These are phyloP conservation scores for Westerdykella sp. DNA, from an alignment of 2,329 filamentous ascomycete species.

Conservation along the genomic window DNA sequence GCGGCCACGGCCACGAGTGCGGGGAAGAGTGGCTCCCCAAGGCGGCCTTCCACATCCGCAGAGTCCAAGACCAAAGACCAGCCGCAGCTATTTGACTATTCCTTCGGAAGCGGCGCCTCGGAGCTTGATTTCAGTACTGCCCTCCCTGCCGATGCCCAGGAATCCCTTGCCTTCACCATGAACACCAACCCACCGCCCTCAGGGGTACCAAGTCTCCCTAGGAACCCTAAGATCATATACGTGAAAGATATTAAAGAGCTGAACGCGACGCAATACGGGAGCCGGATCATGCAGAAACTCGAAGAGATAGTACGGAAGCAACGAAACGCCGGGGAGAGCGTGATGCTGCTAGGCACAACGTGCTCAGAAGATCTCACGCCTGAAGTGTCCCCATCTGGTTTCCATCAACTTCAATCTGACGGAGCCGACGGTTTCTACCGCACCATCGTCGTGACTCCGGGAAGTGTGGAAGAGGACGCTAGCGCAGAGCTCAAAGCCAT, in stretches of 20 bases:
- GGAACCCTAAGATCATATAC: constrained; percentile 62
- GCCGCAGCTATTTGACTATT: constrained; percentile 29
- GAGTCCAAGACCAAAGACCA: background rate
- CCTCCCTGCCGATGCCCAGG: constrained; percentile 14
- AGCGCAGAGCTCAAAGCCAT: background rate
- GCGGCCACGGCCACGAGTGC: background rate
- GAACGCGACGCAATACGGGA: constrained; percentile 61
- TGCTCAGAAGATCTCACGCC: constrained; percentile 47
- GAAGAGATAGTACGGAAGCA: constrained; percentile 65
- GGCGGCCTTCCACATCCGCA: background rate
- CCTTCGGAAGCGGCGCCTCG: constrained; percentile 13
- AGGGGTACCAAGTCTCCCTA: constrained; percentile 11
- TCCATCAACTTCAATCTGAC: constrained; percentile 43
- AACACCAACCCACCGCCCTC: constrained; percentile 14
- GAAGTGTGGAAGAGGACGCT: background rate
- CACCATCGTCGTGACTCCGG: constrained; percentile 30
- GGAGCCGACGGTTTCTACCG: constrained; percentile 28
- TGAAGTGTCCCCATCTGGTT: constrained; percentile 38
- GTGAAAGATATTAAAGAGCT: constrained; percentile 78
- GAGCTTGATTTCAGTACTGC: constrained; percentile 21
- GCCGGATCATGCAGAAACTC: constrained; percentile 62
- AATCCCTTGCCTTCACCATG: constrained; percentile 12
- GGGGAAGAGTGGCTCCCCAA: background rate
- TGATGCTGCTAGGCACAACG: constrained; percentile 77
- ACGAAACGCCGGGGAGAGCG: constrained; percentile 62